phyloP scores from a whole-genome alignment of 495 filamentous ascomycete genomes.

The Physcia stellaris region DNA sequence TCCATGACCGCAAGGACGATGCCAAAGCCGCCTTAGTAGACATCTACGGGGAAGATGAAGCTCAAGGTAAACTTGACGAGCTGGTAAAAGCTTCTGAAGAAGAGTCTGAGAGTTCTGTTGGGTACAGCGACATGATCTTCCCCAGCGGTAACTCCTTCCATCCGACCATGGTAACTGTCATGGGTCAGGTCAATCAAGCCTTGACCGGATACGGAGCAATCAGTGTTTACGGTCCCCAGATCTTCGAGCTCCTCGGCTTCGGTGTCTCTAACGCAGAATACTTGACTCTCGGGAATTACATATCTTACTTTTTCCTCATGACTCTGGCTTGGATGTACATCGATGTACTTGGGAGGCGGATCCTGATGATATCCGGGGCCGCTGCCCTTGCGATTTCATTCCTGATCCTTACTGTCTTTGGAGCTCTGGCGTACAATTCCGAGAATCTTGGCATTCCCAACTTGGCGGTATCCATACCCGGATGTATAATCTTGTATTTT shows the following conservation, averaged over 20 bases:
- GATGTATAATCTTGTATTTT: conserved; percentile 30
- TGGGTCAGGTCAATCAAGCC: conserved; percentile 45
- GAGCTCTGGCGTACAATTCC: conserved; percentile 24
- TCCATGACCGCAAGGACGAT: conserved; percentile 26
- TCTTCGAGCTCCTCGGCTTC: conserved; percentile 42
- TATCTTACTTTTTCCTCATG: conserved; percentile 42
- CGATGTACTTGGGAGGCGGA: conserved; percentile 38
- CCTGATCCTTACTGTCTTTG: conserved; percentile 30
- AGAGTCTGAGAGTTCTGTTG: conserved; percentile 26
- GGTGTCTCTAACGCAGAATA: conserved; percentile 28
- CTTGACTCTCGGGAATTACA: conserved; percentile 39
- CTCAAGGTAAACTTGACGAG: conserved; percentile 29
- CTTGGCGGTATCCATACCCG: conserved; percentile 29
- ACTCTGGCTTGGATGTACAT: conserved; percentile 37
- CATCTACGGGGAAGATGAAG: conserved; percentile 33
- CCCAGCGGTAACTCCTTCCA: conserved; percentile 32
- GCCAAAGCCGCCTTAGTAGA: conserved; percentile 26
- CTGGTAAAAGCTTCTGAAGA: conserved; percentile 32
- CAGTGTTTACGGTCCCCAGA: conserved; percentile 45
- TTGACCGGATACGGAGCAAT: conserved; percentile 41
- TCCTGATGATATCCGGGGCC: conserved; percentile 34
- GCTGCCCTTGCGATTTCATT: conserved; percentile 30
- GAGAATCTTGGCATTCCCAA: conserved; percentile 20
- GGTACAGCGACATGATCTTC: conserved; percentile 36
- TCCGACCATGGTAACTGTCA: conserved; percentile 38